Evolutionary conservation across 2,329 filamentous ascomycete genomes (phyloP), one percentile per base, ranked within the genome.

Genomic region (Fusarium gaditjirri): DNA sequence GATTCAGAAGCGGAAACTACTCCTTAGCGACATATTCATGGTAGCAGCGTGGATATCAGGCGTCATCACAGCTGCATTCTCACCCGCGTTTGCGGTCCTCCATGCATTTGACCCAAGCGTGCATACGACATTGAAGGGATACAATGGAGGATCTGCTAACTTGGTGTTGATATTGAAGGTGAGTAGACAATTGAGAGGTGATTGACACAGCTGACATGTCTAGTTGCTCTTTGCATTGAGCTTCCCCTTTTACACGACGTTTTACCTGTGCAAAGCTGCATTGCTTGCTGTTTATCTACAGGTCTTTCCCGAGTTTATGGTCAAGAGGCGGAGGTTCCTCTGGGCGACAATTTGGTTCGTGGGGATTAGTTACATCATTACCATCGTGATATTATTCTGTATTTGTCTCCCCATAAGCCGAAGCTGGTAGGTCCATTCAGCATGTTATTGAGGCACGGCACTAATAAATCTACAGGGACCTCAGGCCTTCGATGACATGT

Each of bases 261-360:
- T 76, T 5, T 76, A 76, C n/a, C 23, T 76, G 0, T 75, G 68
- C 29, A 76, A 75, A 6, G 74, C 72, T 19, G 74, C 70, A 2
- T 56, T 76, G 0, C 43, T 75, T 3, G 65, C 70, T 0, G 70
- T 73, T 0, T 75, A 73, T 16, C 8, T 71, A 3, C 72, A 75
- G 8, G 65, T 50, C 0, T 74, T 74, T 6, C 71, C 65, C 0
- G 35, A 61, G 1, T 74, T 74, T 23, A 74, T 74, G 71, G 54
- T 43, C 10, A 74, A 74, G 46, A 56, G 71, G 3, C 46, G 61
- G 1, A 67, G 17, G 2, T 70, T 74, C 4, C 52, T 74, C 0
- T 74, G 68, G 71, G 43, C 9, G 1, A 70, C 65, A 2, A 70
- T 74, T 5, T 58, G 56, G 19, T 60, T 56, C 4, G 33, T 50